phyloP scores from a whole-genome alignment of 257 asterid genomes.

The Salvia rosmarinus region DNA sequence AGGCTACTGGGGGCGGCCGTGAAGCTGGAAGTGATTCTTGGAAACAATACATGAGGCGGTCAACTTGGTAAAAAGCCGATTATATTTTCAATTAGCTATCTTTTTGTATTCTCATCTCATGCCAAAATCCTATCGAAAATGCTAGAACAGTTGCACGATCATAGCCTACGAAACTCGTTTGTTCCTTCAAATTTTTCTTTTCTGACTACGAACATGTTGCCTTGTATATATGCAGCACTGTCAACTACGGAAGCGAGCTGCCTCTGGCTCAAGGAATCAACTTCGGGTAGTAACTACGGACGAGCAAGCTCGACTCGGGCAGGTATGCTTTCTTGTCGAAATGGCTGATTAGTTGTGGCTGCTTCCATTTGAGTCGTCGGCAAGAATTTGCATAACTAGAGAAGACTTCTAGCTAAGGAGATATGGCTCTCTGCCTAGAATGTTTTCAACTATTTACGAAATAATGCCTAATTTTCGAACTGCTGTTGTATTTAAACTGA shows the following conservation, averaged over 20 bases:
- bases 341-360: not conserved
- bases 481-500: not conserved
- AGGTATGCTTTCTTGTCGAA: conserved; percentile 19
- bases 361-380: conserved; percentile 16
- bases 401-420: not conserved
- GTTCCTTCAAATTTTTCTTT: not conserved
- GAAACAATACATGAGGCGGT: conserved; percentile 99
- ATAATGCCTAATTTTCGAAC: conserved; percentile 1
- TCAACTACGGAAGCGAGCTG: conserved; percentile 75
- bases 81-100: not conserved
- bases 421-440: conserved; percentile 1
- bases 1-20: conserved; percentile 98
- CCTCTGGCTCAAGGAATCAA: conserved; percentile 91
- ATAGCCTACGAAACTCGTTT: not conserved
- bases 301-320: not conserved
- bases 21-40: conserved; percentile 99
- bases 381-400: conserved; percentile 4
- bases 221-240: conserved; percentile 54
- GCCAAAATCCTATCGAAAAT: not conserved
- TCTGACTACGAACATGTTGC: conserved; percentile 22
- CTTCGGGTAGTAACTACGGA: conserved; percentile 51
- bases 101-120: too few relatives aligned
- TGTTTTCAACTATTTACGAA: conserved; percentile 23
- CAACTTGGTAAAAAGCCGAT: conserved; percentile 65
- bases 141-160: not conserved